Evolutionary conservation across 148 eudicot species (phyloP), one percentile per base, ranked within the genome.

Genomic region (Amaranthus cruentus): DNA sequence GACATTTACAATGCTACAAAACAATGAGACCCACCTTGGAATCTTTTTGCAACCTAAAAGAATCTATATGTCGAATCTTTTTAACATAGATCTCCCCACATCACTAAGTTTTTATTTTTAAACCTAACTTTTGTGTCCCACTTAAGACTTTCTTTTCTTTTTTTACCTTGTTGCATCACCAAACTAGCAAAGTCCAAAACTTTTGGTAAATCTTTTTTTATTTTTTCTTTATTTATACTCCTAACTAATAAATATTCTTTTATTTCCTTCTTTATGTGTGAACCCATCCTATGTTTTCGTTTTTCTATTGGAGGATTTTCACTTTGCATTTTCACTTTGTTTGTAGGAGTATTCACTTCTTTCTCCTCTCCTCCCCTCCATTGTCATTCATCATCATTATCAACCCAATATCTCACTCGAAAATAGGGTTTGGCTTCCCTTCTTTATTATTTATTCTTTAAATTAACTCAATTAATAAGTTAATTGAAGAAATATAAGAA

Each of bases 221-320:
- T 51, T 43, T 67, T 67, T 67, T 10, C 12, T 67, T 67, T 18
- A 42, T 7, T 48, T 28, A 28, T 28, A 28, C 38, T 28, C 0
- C 38, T 28, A 28, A 58, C 38, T 4, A 55, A 11, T 52, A 49
- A 21, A 43, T 43, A 42, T 67, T 10, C 8, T 2, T 15, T 49
- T 72, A 42, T 18, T 21, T 54, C 47, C 5, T 44, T 70, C 51
- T 55, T 12, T 50, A 62, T 52, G 54, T 54, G 28, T 70, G 82
- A 79, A 58, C 71, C 73, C 75, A 82, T 69, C 71, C 38, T 60
- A 54, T 77, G 68, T 72, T 69, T 75, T 75, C 68, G 55, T 68
- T 78, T 55, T 55, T 74, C 66, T 56, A 18, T 64, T 66, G 60
- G 68, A 43, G 78, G 64, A 2, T 51, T 66, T 62, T 56, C 56